These are phyloP conservation scores for Penicillium lagena DNA, from an alignment of 495 filamentous ascomycete genomes.

Conservation along the genomic window DNA sequence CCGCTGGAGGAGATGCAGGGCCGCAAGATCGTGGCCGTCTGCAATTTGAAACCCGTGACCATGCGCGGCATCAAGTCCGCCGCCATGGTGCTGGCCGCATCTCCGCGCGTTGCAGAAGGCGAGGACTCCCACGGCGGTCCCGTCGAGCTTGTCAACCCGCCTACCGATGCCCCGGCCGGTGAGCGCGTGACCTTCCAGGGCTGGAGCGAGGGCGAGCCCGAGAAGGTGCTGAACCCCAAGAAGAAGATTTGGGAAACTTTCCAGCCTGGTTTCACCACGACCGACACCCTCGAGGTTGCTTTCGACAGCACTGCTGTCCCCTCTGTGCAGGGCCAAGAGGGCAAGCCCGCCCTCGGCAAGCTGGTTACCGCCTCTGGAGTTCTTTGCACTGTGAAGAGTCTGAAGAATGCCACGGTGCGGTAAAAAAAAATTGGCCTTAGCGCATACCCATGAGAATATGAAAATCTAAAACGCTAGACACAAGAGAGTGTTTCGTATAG, in stretches of 20 bases:
- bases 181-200: slow-evolving; percentile 91
- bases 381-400: slow-evolving; percentile 64
- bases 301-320: slow-evolving; percentile 62
- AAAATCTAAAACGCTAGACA: slow-evolving; percentile 6
- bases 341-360: slow-evolving; percentile 60
- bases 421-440: slow-evolving; percentile 14
- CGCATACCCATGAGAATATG: slow-evolving; percentile 27
- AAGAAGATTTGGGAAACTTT: slow-evolving; percentile 98
- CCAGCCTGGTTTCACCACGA: slow-evolving; percentile 92
- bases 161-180: slow-evolving; percentile 69
- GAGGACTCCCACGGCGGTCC: slow-evolving; percentile 81
- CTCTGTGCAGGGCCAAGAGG: slow-evolving; percentile 51
- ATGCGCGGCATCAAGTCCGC: slow-evolving; percentile 95
- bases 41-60: slow-evolving; percentile 96
- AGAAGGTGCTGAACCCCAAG: slow-evolving; percentile 92
- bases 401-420: slow-evolving; percentile 68
- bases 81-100: slow-evolving; percentile 96
- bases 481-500: no score
- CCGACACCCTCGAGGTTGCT: slow-evolving; percentile 66
- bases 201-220: slow-evolving; percentile 80
- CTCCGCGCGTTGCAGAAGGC: slow-evolving; percentile 68
- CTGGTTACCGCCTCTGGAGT: slow-evolving; percentile 65
- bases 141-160: slow-evolving; percentile 87
- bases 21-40: slow-evolving; percentile 89
- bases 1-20: slow-evolving; percentile 94